Evolutionary conservation across 2,329 filamentous ascomycete species (phyloP).

Genomic region (Graphium sp.): DNA sequence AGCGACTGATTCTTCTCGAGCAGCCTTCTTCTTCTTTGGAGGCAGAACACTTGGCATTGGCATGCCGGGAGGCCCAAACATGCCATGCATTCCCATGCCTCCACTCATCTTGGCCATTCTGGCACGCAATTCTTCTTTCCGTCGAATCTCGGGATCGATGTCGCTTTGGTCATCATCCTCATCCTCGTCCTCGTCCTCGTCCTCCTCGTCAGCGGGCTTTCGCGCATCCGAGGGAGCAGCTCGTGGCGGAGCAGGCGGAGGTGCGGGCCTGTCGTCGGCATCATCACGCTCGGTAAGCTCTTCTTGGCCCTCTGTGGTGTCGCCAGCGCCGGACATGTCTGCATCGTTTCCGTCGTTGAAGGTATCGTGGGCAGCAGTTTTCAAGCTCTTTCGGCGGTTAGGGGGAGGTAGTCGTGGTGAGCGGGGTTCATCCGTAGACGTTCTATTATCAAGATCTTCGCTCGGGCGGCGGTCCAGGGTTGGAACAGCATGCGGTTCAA

Average conservation of each 20-base stretch:
- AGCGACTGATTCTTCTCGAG: conserved; percentile 21
- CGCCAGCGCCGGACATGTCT: conserved; percentile 46
- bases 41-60: conserved; percentile 33
- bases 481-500: conserved; percentile 8
- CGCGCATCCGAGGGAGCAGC: neutral
- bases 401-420: too few species aligned
- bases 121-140: conserved; percentile 76
- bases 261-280: conserved; percentile 38
- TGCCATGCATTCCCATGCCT: conserved; percentile 90
- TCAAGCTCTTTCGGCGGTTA: too few species aligned
- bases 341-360: conserved; percentile 45
- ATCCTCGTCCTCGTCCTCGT: conserved; percentile 37
- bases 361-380: too few species aligned
- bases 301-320: conserved; percentile 44
- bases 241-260: neutral
- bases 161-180: conserved; percentile 71
- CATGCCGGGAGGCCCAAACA: conserved; percentile 65
- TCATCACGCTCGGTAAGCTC: conserved; percentile 58
- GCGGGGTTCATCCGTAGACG: conserved; percentile 29
- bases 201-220: conserved; percentile 14
- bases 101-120: conserved; percentile 98
- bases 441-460: conserved; percentile 27
- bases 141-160: conserved; percentile 69
- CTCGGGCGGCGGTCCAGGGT: conserved; percentile 27
- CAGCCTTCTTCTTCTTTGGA: conserved; percentile 38